Conservation (phyloP, 805 yeast genomes). For the Maudiozyma barnettii region DNA sequence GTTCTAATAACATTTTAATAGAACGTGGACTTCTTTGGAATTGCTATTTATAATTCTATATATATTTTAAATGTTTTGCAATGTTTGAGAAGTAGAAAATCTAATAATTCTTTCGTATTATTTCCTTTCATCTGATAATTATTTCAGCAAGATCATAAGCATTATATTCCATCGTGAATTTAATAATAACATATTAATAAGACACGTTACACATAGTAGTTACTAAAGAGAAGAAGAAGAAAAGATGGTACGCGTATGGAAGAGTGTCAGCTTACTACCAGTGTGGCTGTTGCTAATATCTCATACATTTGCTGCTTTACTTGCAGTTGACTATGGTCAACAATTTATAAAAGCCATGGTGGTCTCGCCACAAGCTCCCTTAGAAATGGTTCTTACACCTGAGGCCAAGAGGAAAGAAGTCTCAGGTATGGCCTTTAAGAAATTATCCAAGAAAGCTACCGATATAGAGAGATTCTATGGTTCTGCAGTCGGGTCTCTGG, state of each 20-base stretch:
- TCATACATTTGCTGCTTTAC: constrained; percentile 39
- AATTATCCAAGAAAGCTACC: constrained; percentile 23
- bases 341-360: constrained; percentile 79
- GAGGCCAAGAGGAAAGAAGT: constrained; percentile 89
- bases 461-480: constrained; percentile 71
- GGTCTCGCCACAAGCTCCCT: constrained; percentile 82
- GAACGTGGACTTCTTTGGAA: too few relatives aligned
- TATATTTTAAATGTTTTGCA: too few relatives aligned
- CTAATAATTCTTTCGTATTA: too few relatives aligned
- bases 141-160: too few relatives aligned
- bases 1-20: too few relatives aligned
- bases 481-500: constrained; percentile 56
- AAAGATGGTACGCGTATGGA: constrained; percentile 2
- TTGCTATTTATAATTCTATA: too few relatives aligned
- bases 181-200: neutral
- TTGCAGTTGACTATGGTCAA: constrained; percentile 86
- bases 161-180: too few relatives aligned
- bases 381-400: constrained; percentile 79
- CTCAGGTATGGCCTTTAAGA: constrained; percentile 62
- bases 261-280: neutral
- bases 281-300: neutral
- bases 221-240: neutral
- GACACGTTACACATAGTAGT: neutral
- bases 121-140: too few relatives aligned
- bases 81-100: too few relatives aligned